A percentile compares a stretch with the other conserved stretches of the same genome.
These are phyloP conservation scores for Colletotrichum camelliae DNA, from an alignment of 2,329 filamentous ascomycete genomes.

Conservation along the genomic window DNA sequence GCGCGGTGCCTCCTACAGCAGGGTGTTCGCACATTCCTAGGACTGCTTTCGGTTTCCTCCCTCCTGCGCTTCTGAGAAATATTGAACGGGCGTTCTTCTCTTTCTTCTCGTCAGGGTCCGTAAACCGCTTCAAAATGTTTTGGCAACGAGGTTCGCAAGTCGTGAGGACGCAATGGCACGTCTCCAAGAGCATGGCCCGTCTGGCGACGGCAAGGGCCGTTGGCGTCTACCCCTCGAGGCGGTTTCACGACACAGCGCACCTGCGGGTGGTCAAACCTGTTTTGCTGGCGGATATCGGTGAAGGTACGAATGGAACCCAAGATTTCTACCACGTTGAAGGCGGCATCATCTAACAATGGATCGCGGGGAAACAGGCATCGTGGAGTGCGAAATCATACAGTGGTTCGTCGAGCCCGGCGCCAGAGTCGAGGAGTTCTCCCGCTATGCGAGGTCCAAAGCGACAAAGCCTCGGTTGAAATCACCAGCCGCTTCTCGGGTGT, in stretches of 20 bases:
- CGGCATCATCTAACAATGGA: conserved; percentile 22
- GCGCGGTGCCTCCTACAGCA: neutral
- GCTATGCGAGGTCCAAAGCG: conserved; percentile 96
- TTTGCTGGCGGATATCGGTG: conserved; percentile 83
- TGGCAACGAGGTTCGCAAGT: conserved; percentile 56
- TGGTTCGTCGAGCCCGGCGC: conserved; percentile 99
- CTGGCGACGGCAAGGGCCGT: conserved; percentile 36
- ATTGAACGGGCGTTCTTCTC: neutral
- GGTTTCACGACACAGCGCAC: conserved; percentile 56
- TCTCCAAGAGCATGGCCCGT: conserved; percentile 44
- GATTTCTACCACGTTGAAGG: neutral
- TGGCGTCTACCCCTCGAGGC: conserved; percentile 39
- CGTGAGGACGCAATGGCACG: conserved; percentile 56
- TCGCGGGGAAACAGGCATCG: conserved; percentile 71
- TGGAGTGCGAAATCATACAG: conserved; percentile 98
- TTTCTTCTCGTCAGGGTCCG: neutral
- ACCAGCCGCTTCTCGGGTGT: conserved; percentile 95
- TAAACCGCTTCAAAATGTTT: conserved; percentile 51
- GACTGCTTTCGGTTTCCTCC: neutral
- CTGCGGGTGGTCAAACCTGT: conserved; percentile 76
- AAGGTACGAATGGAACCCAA: conserved; percentile 57
- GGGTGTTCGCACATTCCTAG: conserved; percentile 19
- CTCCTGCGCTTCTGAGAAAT: neutral
- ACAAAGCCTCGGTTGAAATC: conserved; percentile 91
- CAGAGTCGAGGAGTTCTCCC: conserved; percentile 98